Evolutionary conservation across 371 early-diverging fungal genomes (phyloP).

Genomic region (Mucor racemosus): DNA sequence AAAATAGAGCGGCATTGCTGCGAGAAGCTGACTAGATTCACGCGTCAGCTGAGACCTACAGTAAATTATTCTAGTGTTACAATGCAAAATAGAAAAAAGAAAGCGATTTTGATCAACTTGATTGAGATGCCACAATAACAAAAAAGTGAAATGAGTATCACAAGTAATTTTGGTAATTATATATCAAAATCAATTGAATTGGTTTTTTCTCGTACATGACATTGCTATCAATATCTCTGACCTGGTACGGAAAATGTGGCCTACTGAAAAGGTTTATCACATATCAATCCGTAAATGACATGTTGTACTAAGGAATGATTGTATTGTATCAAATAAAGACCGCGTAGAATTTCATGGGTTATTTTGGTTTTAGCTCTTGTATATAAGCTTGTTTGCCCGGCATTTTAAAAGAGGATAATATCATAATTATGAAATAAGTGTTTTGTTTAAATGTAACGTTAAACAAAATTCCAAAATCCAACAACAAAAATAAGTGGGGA

Average conservation of each 20-base stretch:
- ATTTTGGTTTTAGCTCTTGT: neutral
- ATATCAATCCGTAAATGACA: neutral
- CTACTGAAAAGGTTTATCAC: neutral
- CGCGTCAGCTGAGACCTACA: conserved; percentile 11
- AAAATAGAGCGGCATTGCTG: neutral
- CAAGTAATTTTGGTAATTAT: neutral
- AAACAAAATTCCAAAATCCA: neutral
- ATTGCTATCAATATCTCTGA: too few species aligned
- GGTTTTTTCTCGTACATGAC: too few species aligned
- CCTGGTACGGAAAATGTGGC: neutral
- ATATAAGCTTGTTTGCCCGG: neutral
- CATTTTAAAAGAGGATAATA: neutral
- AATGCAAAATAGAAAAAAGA: neutral
- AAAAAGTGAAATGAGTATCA: neutral
- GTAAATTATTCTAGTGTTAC: neutral
- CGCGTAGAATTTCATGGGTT: conserved; percentile 6
- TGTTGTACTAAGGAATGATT: neutral
- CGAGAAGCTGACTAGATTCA: conserved; percentile 1
- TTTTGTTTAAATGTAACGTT: conserved; percentile 1
- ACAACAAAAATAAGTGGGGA: neutral
- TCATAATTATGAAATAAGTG: neutral
- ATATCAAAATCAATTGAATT: too few species aligned
- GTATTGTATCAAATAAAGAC: neutral
- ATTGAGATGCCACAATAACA: neutral
- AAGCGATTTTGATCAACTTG: conserved; percentile 5